Evolutionary conservation across 2,329 filamentous ascomycete genomes (phyloP), one percentile per base, ranked within the genome.

Genomic region (Aureobasidium pullulans): DNA sequence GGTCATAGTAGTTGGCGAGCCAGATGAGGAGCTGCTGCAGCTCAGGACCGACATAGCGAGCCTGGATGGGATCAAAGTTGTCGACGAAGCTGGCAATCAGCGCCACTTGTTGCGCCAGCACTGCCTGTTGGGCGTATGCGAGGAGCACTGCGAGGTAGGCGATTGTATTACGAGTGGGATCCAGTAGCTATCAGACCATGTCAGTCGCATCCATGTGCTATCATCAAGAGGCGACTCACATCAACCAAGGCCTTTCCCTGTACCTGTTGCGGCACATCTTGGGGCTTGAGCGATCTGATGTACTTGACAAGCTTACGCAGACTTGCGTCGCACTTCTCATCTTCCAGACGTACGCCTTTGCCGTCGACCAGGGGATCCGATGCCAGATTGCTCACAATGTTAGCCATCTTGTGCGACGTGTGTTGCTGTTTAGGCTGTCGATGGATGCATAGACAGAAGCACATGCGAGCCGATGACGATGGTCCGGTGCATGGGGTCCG

Each of bases 91-190:
- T 39, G 70, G 72, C 80, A 60, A 84, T 66, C 7, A 81, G 66
- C 40, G 73, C 66, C 6, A 75, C 60, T 70, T 63, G 37, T 73
- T 57, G 65, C 64, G 23, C 61, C 31, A 67, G 65, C 3, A 40
- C 44, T 3, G 61, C 62, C n/a, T 52, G 61, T 34, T 63, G 56
- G 13, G 64, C 62, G 43, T 68, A 64, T 3, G 76, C 74, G 48
- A 76, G 70, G 39, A 88, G 75, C 48, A 81, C 74, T 62, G 76
- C 79, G 52, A 84, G 72, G 70, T 85, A 87, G 8, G 81, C 75
- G 62, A 87, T 76, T 16, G 81, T 81, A 68, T 87, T 83, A 40
- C 76, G 70, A 7, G 77, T 70, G 19, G 85, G 84, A 64, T 86
- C 76, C 60, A 85, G 72, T 36, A 77, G 44, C 50, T 61, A 42